A percentile compares a stretch with the other conserved stretches of the same genome.
Evolutionary conservation across 768 basidiomycete genomes (phyloP).

Genomic region (Kwoniella botswanensis): DNA sequence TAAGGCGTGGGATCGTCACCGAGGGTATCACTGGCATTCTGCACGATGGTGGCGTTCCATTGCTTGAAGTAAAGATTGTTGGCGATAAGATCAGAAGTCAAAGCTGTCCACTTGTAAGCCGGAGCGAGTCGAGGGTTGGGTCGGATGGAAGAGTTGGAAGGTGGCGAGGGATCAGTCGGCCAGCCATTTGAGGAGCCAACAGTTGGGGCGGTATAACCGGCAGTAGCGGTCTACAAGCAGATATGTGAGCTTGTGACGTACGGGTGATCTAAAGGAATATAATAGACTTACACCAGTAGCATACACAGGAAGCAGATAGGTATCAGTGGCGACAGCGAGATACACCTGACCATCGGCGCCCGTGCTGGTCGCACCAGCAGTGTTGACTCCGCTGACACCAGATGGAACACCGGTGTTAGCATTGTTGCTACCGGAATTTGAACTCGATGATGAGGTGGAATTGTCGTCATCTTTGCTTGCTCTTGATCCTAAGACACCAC

Average conservation of each 20-base stretch:
- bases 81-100: slow-evolving; percentile 71
- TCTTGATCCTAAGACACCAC: slow-evolving; percentile 74
- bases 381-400: slow-evolving; percentile 36
- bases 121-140: slow-evolving; percentile 92
- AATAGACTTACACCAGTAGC: slow-evolving; percentile 76
- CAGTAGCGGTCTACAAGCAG: slow-evolving; percentile 62
- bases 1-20: slow-evolving; percentile 69
- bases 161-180: slow-evolving; percentile 79
- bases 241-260: background rate
- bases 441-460: slow-evolving; percentile 14
- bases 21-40: slow-evolving; percentile 71
- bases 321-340: slow-evolving; percentile 78
- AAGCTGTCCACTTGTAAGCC: slow-evolving; percentile 83
- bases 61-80: slow-evolving; percentile 80
- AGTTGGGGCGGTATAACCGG: slow-evolving; percentile 62
- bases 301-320: slow-evolving; percentile 81
- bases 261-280: background rate
- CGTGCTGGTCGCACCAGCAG: slow-evolving; percentile 42
- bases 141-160: slow-evolving; percentile 69
- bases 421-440: slow-evolving; percentile 59
- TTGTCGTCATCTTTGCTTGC: slow-evolving; percentile 28
- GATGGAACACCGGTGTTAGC: slow-evolving; percentile 37
- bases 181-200: slow-evolving; percentile 65
- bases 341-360: slow-evolving; percentile 52
- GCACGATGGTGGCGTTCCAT: slow-evolving; percentile 92